phyloP scores from a whole-genome alignment of 2,329 filamentous ascomycete species.

The Camptophora hylomeconis region DNA sequence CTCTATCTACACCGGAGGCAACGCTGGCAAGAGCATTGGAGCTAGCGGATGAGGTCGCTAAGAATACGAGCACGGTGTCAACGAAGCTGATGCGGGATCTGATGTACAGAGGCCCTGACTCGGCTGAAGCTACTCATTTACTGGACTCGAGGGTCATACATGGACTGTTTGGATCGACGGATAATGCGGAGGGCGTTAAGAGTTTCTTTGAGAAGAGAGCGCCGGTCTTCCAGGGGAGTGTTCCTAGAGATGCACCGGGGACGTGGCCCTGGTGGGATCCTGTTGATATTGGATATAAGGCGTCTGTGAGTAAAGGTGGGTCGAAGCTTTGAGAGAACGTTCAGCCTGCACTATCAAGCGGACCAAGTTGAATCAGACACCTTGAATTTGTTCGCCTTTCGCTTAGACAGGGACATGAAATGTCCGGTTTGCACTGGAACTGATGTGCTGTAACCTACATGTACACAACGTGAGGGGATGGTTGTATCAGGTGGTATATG shows the following conservation, averaged over 20 bases:
- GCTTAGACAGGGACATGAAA: too few relatives aligned
- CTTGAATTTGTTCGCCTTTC: too few relatives aligned
- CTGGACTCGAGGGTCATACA: constrained; percentile 41
- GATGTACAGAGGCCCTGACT: constrained; percentile 43
- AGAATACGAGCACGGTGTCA: constrained; percentile 52
- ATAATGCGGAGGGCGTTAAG: constrained; percentile 53
- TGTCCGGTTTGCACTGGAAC: too few relatives aligned
- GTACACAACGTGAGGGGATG: too few relatives aligned
- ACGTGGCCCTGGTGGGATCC: constrained; percentile 58
- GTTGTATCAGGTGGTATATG: too few relatives aligned
- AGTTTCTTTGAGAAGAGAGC: constrained; percentile 59
- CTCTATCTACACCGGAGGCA: constrained; percentile 42
- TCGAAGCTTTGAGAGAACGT: too few relatives aligned
- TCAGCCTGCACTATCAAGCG: too few relatives aligned
- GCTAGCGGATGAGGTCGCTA: constrained; percentile 53
- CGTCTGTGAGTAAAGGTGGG: too few relatives aligned
- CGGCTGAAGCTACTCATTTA: constrained; percentile 56
- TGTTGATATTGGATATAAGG: constrained; percentile 28
- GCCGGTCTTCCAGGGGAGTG: constrained; percentile 47
- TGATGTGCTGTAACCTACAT: too few relatives aligned
- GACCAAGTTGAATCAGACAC: too few relatives aligned
- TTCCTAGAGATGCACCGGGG: constrained; percentile 46
- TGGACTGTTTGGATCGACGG: constrained; percentile 33
- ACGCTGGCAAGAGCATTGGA: constrained; percentile 54
- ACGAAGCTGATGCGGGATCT: constrained; percentile 58